Percentiles rank a stretch among this genome's conserved stretches.
phyloP scores from a whole-genome alignment of 2,329 filamentous ascomycete genomes.

The Myriangium duriaei region DNA sequence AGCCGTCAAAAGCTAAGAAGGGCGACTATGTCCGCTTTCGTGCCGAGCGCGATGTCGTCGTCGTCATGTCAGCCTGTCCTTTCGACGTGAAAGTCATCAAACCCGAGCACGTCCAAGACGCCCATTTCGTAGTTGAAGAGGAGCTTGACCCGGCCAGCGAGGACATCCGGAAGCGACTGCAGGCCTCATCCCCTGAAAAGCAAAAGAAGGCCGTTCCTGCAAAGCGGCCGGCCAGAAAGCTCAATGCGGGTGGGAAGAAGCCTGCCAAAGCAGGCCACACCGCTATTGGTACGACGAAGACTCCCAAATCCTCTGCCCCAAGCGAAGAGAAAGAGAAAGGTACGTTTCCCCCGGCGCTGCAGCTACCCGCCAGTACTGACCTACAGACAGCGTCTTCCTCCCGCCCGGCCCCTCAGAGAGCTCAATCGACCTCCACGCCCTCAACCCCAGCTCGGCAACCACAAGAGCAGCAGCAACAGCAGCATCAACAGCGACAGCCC shows the following conservation, averaged over 20 bases:
- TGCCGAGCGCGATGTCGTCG: slow-evolving; percentile 33
- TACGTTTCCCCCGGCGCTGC: neutral
- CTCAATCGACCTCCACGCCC: neutral
- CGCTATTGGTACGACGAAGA: neutral
- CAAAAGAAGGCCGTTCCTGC: slow-evolving; percentile 5
- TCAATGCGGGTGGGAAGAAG: slow-evolving; percentile 5
- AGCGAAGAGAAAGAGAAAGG: slow-evolving; percentile 6
- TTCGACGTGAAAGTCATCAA: slow-evolving; percentile 34
- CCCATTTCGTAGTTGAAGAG: slow-evolving; percentile 29
- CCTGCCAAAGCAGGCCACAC: neutral
- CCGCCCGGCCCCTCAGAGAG: neutral
- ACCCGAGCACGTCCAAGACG: slow-evolving; percentile 29
- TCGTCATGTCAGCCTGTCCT: slow-evolving; percentile 37
- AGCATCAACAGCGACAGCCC: neutral
- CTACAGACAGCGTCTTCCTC: too few relatives aligned
- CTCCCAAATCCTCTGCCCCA: slow-evolving; percentile 1
- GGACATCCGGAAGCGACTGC: slow-evolving; percentile 2
- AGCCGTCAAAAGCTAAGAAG: slow-evolving; percentile 26
- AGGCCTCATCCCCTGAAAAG: neutral
- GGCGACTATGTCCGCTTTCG: slow-evolving; percentile 33
- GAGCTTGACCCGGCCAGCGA: slow-evolving; percentile 10
- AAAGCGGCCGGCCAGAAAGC: slow-evolving; percentile 4
- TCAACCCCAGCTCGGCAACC: too few relatives aligned
- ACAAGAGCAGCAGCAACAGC: neutral
- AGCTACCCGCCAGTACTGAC: too few relatives aligned